Conservation (phyloP, 257 asterid species). For the Scutellaria baicalensis region DNA sequence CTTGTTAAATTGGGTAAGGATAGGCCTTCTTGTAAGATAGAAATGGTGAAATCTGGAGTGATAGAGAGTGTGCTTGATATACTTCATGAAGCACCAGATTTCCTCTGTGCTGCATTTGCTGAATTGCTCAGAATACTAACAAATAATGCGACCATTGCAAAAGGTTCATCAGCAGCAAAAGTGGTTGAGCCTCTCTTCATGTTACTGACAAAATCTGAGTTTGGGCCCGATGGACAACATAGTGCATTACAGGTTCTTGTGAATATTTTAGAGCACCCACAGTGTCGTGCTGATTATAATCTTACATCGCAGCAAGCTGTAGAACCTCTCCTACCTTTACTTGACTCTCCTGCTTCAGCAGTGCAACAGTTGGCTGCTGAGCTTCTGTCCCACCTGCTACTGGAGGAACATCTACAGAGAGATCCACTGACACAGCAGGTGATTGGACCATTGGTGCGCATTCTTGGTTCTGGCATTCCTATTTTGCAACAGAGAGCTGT, state of each 20-base stretch:
- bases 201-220: constrained; percentile 63
- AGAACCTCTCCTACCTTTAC: constrained; percentile 84
- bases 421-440: constrained; percentile 77
- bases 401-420: constrained; percentile 94
- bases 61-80: constrained; percentile 74
- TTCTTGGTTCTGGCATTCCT: constrained; percentile 82
- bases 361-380: constrained; percentile 97
- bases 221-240: constrained; percentile 96
- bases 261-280: constrained; percentile 90
- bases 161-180: constrained; percentile 94
- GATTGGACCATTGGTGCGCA: constrained; percentile 81
- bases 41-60: constrained; percentile 95
- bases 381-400: constrained; percentile 83
- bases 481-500: constrained; percentile 94
- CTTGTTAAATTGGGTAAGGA: constrained; percentile 95
- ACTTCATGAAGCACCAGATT: constrained; percentile 91
- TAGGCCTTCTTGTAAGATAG: constrained; percentile 92
- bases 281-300: constrained; percentile 77
- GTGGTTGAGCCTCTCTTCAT: constrained; percentile 85
- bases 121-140: constrained; percentile 93
- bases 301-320: constrained; percentile 76
- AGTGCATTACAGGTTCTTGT: constrained; percentile 92
- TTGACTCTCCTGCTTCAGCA: constrained; percentile 91
- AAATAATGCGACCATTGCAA: constrained; percentile 90
- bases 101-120: constrained; percentile 85